phyloP scores from a whole-genome alignment of 805 yeast genomes.

The Wickerhamomyces tratensis region DNA sequence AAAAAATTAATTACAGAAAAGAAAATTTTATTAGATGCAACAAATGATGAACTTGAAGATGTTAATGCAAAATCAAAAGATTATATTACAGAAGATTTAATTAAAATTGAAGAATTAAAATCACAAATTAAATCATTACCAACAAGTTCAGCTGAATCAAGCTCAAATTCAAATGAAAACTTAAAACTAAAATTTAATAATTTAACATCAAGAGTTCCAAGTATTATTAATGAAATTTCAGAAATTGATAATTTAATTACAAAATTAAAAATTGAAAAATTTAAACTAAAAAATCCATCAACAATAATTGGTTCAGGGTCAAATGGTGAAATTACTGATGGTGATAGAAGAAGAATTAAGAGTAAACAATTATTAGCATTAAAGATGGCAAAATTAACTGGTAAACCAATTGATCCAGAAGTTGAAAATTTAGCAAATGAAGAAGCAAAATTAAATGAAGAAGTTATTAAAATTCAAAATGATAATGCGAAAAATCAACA shows the following conservation, averaged over 20 bases:
- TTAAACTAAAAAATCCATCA: conserved; percentile 59
- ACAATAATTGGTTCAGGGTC: conserved; percentile 78
- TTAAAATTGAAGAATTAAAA: conserved; percentile 31
- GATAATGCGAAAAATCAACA: conserved; percentile 48
- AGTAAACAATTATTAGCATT: conserved; percentile 72
- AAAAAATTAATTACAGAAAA: conserved; percentile 68
- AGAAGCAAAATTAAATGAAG: conserved; percentile 34
- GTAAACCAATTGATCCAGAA: conserved; percentile 40
- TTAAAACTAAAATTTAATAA: conserved; percentile 40
- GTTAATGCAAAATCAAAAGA: conserved; percentile 32
- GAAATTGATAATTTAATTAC: conserved; percentile 62
- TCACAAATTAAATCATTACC: conserved; percentile 36
- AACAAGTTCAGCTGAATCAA: conserved; percentile 25
- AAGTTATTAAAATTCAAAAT: conserved; percentile 35
- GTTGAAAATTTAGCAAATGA: conserved; percentile 25
- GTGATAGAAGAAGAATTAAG: conserved; percentile 71
- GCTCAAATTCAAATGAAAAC: no score
- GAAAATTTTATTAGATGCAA: conserved; percentile 50
- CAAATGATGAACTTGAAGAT: conserved; percentile 22
- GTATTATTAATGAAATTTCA: conserved; percentile 52
- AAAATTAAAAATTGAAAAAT: conserved; percentile 52
- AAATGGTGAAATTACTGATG: conserved; percentile 76
- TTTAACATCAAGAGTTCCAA: conserved; percentile 68
- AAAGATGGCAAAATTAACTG: conserved; percentile 90
- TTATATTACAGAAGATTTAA: conserved; percentile 34